These are phyloP conservation scores for Ogataea methylovora DNA, from an alignment of 805 yeast genomes.

Conservation along the genomic window DNA sequence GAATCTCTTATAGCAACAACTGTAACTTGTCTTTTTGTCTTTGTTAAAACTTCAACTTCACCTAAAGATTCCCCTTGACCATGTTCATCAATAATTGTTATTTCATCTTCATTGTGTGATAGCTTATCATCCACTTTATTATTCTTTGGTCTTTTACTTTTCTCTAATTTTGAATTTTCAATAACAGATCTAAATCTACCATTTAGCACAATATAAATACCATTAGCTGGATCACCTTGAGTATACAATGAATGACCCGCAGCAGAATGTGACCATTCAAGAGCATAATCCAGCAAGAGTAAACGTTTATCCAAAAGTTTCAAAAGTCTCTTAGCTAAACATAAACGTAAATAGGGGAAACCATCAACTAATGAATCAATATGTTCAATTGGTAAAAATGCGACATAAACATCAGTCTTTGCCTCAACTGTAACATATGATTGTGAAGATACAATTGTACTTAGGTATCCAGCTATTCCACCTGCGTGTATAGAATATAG, in stretches of 20 bases:
- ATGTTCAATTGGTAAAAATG: slow-evolving; percentile 55
- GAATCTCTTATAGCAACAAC: slow-evolving; percentile 87
- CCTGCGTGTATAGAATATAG: slow-evolving; percentile 64
- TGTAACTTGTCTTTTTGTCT: slow-evolving; percentile 58
- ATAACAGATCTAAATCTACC: slow-evolving; percentile 73
- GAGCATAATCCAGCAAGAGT: slow-evolving; percentile 75
- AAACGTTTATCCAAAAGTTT: slow-evolving; percentile 60
- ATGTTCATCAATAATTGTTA: slow-evolving; percentile 55
- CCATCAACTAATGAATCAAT: slow-evolving; percentile 65
- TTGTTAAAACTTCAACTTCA: slow-evolving; percentile 88
- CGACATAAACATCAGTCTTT: slow-evolving; percentile 55
- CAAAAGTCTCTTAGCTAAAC: slow-evolving; percentile 69
- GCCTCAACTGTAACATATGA: slow-evolving; percentile 71
- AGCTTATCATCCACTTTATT: slow-evolving; percentile 8
- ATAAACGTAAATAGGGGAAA: slow-evolving; percentile 66
- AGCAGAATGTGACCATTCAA: slow-evolving; percentile 91
- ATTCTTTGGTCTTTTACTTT: slow-evolving; percentile 1
- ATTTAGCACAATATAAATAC: slow-evolving; percentile 81
- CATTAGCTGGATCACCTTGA: slow-evolving; percentile 84
- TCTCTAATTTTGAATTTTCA: slow-evolving; percentile 7
- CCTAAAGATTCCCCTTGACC: slow-evolving; percentile 96
- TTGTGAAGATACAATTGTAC: slow-evolving; percentile 69
- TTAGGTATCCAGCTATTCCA: slow-evolving; percentile 82
- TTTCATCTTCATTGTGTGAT: slow-evolving; percentile 5
- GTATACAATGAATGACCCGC: slow-evolving; percentile 77